Percentiles rank a stretch among this genome's conserved stretches.
phyloP scores from a whole-genome alignment of 2,329 filamentous ascomycete genomes.

The Rhinocladiella similis region DNA sequence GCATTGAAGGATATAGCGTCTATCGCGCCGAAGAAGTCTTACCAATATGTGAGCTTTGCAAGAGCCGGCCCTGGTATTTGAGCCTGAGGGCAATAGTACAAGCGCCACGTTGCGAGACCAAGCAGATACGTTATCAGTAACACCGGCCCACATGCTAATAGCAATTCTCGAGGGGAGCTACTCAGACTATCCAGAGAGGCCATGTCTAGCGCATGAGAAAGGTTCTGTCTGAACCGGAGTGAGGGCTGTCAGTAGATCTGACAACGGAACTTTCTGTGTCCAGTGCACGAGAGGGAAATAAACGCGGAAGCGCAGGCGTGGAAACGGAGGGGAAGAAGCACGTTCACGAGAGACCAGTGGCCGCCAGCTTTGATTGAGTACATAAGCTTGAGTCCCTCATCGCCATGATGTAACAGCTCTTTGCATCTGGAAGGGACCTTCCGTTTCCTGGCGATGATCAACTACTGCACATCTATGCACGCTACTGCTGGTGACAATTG shows the following conservation, averaged over 20 bases:
- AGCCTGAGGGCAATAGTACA: conserved; percentile 32
- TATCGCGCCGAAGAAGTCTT: conserved; percentile 25
- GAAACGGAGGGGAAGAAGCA: no score
- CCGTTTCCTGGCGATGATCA: no score
- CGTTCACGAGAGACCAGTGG: no score
- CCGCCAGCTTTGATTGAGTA: no score
- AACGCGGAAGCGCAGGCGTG: no score
- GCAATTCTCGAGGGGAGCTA: neutral
- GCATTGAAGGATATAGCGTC: conserved; percentile 13
- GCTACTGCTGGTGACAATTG: neutral
- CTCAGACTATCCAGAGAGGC: neutral
- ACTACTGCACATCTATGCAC: neutral
- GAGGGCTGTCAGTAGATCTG: neutral
- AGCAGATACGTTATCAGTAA: conserved; percentile 8
- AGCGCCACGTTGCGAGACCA: conserved; percentile 27
- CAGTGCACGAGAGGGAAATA: no score
- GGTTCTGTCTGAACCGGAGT: neutral
- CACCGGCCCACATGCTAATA: neutral
- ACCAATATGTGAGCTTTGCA: conserved; percentile 15
- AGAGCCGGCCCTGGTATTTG: conserved; percentile 32
- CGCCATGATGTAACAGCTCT: no score
- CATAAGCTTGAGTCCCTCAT: no score
- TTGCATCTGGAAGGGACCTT: no score
- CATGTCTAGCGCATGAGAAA: neutral
- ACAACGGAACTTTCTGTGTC: no score